Evolutionary conservation across 306 rosid genomes (phyloP), one percentile per base, ranked within the genome.

Genomic region (Inga oerstediana): DNA sequence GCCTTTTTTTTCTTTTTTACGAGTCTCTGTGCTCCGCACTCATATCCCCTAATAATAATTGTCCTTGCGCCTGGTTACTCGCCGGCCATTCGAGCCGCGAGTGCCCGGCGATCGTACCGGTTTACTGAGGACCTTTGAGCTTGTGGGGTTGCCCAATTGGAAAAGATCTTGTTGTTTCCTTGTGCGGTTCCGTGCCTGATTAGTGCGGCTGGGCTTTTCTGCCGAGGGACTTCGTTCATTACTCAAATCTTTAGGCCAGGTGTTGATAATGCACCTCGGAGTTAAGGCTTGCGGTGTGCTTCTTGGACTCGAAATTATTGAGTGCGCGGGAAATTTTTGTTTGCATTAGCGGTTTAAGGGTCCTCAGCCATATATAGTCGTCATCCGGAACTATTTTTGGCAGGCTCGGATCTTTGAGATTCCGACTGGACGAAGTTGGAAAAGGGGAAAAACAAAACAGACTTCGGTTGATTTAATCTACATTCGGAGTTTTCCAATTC

Each of bases 391-490:
- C 30, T 83, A 83, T 74, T 81, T 76, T 19, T 14, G n/a, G 49
- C 14, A 66, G 17, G 32, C n/a, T 76, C 32, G 82, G 85, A 84
- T 86, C 86, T 89, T 44, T 80, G 51, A 72, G 74, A 68, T 62
- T 52, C 27, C 16, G 67, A 68, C n/a, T 22, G 83, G 72, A 4
- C 43, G 8, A n/a, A 22, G 65, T 64, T 65, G 11, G 48, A 12
- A 35, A 71, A 76, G 62, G 65, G 77, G 73, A 32, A 4, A 41
- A 39, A 5, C 24, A 14, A 16, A 30, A 19, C 24, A 20, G 27
- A 75, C 14, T 13, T 58, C 62, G 20, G n/a, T 51, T 32, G 20
- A 75, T 78, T 86, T 65, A 84, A 78, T 75, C 59, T 37, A 30
- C 69, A 49, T 64, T 81, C 87, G 71, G 88, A 83, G 82, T 82